Evolutionary conservation across 169 alveolate species (phyloP), one percentile per base, ranked within the genome.

Genomic region (Cystoisospora suis): DNA sequence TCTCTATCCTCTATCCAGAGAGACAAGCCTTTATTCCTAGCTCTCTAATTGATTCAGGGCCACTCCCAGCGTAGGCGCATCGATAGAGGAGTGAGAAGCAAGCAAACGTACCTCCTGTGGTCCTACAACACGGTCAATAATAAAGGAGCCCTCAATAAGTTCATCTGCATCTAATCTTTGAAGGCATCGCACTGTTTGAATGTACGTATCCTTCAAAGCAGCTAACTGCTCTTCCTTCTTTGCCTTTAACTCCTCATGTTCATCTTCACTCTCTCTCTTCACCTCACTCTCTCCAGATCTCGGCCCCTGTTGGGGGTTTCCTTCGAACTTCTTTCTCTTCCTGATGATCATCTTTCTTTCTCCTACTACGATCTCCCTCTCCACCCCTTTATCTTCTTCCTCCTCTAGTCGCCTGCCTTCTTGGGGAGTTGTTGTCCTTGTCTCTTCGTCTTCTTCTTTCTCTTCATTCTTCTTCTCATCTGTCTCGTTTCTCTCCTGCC

Each of bases 101-200:
- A 53, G 65, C 65, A 12, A 23, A 15, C 12, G 65, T 72, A 72
- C 83, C 83, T 72, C 58, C 23, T 72, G 20, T n/a, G 58, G 83
- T 1, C 56, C 27, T 1, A 72, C 45, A n/a, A 86, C 72, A 9
- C 70, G 9, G 53, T 86, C 90, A 34, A 86, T 86, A n/a, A 86
- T 49, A 53, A 86, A 86, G 49, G 85, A 65, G 27, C 90, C 90
- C 85, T 86, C 90, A 34, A 86, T 72, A 23, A 86, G 72, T 27
- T 61, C 83, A 38, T 86, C 90, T 6, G 58, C 34, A 1, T 38
- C 32, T n/a, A 72, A 29, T 38, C 56, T 40, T 29, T 72, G 83
- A 46, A 72, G 83, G 23, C 23, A 17, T 34, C 83, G 83, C 12
- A 72, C 56, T 34, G 45, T 6, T 34, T 5, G 7, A 17, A 40